Base-by-base conservation (phyloP, 78 protist genomes). In the Emiliania huxleyi region DNA sequence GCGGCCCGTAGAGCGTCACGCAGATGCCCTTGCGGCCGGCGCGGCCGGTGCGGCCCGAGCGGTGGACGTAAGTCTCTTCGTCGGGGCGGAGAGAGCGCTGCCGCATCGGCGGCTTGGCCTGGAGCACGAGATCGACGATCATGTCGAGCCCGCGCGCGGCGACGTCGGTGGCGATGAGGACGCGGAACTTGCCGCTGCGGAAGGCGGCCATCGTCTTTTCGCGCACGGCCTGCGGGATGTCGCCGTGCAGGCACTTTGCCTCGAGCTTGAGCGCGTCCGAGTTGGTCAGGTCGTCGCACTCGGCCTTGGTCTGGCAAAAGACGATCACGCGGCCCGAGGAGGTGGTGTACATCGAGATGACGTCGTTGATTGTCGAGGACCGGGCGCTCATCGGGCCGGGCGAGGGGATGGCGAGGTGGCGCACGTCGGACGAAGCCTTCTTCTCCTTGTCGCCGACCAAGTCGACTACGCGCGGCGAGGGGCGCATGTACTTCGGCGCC, bases 71-170 rank as follows among this genome's bases (percentile, higher is more conserved):
- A 3, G 93, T 94, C 45, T 94, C 94, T 25, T 22, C 22, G 29
- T 90, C 91, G 19, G 26, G 38, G n/a, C 45, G 5, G 49, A n/a
- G n/a, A 1, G 38, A 25, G 40, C 23, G 23, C 48, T 42, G 4
- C 15, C n/a, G 23, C 48, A 42, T 69, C 38, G 94, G 94, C 79
- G 91, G 55, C 69, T 91, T 91, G 92, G n/a, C 37, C 48, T 91
- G 62, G 38, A 95, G 84, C 87, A 95, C 96, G 42, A 92, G 96
- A 23, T 88, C 90, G 71, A 95, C 94, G 29, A 84, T 69, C 37
- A 95, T 52, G 92, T 95, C 95, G 38, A 95, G 81, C 21, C 97
- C 97, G 45, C 97, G 95, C 73, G 94, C 92, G 8, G 95, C 95
- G 5, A 95, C 97, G 46, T 95, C 97, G 52, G 93, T 91, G 11